Conservation (phyloP, 371 early-diverging fungal genomes). For the Mucor ambiguus region DNA sequence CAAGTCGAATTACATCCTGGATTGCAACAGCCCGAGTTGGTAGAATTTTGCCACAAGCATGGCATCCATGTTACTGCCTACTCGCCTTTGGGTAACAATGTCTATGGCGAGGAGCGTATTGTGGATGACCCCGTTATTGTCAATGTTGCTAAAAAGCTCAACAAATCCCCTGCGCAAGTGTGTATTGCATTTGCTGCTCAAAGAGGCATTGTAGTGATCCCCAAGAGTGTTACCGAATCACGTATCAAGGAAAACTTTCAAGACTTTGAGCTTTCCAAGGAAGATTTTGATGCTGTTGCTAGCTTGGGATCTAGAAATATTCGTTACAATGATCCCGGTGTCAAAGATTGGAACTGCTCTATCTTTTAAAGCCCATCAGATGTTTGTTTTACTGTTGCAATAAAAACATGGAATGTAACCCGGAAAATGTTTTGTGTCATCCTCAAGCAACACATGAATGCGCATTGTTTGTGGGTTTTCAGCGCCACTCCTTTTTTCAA, state of each 20-base stretch:
- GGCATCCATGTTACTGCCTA: constrained; percentile 45
- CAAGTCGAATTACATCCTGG: constrained; percentile 69
- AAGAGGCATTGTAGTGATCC: constrained; percentile 62
- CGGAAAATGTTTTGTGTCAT: constrained; percentile 1
- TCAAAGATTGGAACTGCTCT: constrained; percentile 37
- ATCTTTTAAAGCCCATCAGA: constrained; percentile 28
- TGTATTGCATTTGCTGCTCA: constrained; percentile 79
- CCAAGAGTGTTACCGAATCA: constrained; percentile 55
- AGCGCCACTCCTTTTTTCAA: background rate
- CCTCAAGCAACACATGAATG: background rate
- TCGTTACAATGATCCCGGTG: constrained; percentile 50
- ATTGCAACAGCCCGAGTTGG: constrained; percentile 48
- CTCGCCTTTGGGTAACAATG: constrained; percentile 57
- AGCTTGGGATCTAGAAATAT: constrained; percentile 39
- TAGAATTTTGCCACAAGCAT: constrained; percentile 39
- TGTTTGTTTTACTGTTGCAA: too few species aligned
- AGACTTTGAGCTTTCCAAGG: constrained; percentile 51
- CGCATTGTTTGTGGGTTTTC: background rate
- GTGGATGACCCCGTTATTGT: constrained; percentile 52
- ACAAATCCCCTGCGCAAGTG: constrained; percentile 77
- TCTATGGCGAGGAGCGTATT: constrained; percentile 72
- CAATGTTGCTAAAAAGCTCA: constrained; percentile 63
- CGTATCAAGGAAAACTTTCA: constrained; percentile 62
- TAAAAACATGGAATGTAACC: background rate
- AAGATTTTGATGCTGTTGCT: constrained; percentile 48